Percentiles rank a stretch among this genome's conserved stretches.
phyloP scores from a whole-genome alignment of 2,329 filamentous ascomycete genomes.

The Trichoderma sp. region DNA sequence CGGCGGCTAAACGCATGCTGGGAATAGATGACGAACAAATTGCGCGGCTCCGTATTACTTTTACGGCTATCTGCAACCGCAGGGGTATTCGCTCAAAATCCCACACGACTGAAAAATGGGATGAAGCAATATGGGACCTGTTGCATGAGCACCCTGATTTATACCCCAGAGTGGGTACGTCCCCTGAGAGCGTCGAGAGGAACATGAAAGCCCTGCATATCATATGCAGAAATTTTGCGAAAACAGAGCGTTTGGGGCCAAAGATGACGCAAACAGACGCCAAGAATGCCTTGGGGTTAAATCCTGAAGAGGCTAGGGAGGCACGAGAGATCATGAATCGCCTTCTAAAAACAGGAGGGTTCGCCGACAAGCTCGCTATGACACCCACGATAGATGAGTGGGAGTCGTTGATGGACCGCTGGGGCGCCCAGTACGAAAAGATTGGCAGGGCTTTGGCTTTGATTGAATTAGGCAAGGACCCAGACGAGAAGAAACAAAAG shows the following conservation, averaged over 20 bases:
- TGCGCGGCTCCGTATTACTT: constrained; percentile 61
- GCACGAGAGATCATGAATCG: constrained; percentile 65
- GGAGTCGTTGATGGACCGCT: constrained; percentile 65
- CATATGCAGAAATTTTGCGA: constrained; percentile 78
- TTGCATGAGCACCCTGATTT: constrained; percentile 64
- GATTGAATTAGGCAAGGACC: constrained; percentile 19
- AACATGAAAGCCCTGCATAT: constrained; percentile 72
- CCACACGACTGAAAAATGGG: constrained; percentile 71
- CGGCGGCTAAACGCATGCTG: constrained; percentile 71
- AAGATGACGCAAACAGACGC: constrained; percentile 72
- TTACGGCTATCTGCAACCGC: constrained; percentile 67
- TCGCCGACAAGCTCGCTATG: constrained; percentile 70
- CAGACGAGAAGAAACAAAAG: constrained; percentile 57
- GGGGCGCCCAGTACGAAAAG: constrained; percentile 50
- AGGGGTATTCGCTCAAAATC: constrained; percentile 72
- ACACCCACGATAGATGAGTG: constrained; percentile 69
- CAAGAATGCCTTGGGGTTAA: constrained; percentile 56
- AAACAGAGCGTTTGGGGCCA: constrained; percentile 64
- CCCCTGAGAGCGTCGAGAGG: constrained; percentile 55
- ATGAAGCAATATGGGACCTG: constrained; percentile 64
- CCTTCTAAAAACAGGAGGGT: constrained; percentile 62
- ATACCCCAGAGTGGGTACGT: constrained; percentile 56
- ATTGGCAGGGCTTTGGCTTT: constrained; percentile 54
- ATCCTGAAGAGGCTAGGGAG: constrained; percentile 50
- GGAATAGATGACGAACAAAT: constrained; percentile 63